A percentile compares a stretch with the other conserved stretches of the same genome.
Evolutionary conservation across 169 alveolate species (phyloP).

Genomic region (Plasmodium vinckei): DNA sequence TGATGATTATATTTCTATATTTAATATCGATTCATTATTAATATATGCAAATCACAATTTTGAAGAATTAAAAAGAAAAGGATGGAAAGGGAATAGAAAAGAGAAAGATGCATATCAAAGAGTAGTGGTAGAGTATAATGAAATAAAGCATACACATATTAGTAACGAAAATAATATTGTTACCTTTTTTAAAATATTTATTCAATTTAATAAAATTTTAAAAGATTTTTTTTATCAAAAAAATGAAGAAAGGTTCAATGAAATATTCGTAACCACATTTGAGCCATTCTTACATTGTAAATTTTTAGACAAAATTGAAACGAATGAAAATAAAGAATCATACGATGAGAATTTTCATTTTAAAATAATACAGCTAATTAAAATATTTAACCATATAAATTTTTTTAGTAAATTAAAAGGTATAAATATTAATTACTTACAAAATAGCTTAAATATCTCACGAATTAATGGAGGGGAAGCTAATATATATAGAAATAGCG

Average conservation of each 20-base stretch:
- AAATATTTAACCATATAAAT: slow-evolving; percentile 47
- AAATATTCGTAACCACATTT: slow-evolving; percentile 14
- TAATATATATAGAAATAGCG: neutral
- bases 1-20: slow-evolving; percentile 39
- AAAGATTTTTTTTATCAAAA: slow-evolving; percentile 40
- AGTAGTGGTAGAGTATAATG: too few relatives aligned
- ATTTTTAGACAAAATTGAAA: neutral
- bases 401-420: slow-evolving; percentile 60
- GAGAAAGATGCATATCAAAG: too few relatives aligned
- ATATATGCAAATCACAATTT: slow-evolving; percentile 44
- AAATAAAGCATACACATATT: neutral
- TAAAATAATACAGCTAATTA: slow-evolving; percentile 30
- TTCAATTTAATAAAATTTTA: slow-evolving; percentile 46
- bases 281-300: slow-evolving; percentile 22
- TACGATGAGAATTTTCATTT: slow-evolving; percentile 33
- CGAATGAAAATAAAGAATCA: neutral
- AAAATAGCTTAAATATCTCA: neutral
- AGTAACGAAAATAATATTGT: neutral
- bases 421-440: slow-evolving; percentile 10
- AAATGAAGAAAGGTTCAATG: slow-evolving; percentile 27
- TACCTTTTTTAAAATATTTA: slow-evolving; percentile 37
- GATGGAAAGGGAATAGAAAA: too few relatives aligned
- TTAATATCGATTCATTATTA: slow-evolving; percentile 48
- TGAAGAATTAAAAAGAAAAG: slow-evolving; percentile 19
- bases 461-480: neutral